A percentile compares a stretch with the other conserved stretches of the same genome.
phyloP scores from a whole-genome alignment of 768 basidiomycete species.

The Naganishia onofrii region DNA sequence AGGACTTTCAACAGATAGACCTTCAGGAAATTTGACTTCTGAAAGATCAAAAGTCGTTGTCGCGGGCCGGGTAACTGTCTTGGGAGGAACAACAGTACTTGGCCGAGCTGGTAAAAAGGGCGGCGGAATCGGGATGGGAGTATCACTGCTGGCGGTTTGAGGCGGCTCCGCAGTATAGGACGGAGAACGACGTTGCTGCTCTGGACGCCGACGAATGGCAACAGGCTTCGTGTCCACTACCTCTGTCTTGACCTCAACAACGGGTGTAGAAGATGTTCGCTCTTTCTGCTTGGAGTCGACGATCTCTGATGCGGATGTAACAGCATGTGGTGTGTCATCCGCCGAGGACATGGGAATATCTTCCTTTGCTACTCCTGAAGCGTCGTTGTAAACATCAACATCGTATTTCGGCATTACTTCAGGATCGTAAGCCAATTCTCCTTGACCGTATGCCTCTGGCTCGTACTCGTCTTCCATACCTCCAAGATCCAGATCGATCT shows the following conservation, averaged over 20 bases:
- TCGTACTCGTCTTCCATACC: slow-evolving; percentile 22
- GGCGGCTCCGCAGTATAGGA: slow-evolving; percentile 21
- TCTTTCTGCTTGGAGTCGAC: not conserved
- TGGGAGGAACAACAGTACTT: not conserved
- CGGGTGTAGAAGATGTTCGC: not conserved
- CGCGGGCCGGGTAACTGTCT: not conserved
- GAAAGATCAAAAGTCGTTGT: slow-evolving; percentile 17
- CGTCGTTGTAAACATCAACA: slow-evolving; percentile 16
- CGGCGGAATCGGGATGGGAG: slow-evolving; percentile 1
- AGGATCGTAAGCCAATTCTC: not conserved
- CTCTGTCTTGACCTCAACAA: not conserved
- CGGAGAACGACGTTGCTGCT: slow-evolving; percentile 29
- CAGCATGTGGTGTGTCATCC: not conserved
- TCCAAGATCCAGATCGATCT: slow-evolving; percentile 28
- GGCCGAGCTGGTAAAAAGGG: slow-evolving; percentile 9
- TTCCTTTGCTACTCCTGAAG: not conserved
- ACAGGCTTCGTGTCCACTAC: not conserved
- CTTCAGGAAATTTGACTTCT: slow-evolving; percentile 39
- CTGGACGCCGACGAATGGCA: slow-evolving; percentile 19
- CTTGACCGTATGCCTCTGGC: slow-evolving; percentile 11
- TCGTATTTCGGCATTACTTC: not conserved
- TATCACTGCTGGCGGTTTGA: slow-evolving; percentile 11
- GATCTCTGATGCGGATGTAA: not conserved
- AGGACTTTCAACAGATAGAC: slow-evolving; percentile 39
- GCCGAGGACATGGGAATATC: slow-evolving; percentile 9